A percentile compares a stretch with the other conserved stretches of the same genome.
Evolutionary conservation across 2,329 filamentous ascomycete species (phyloP).

Genomic region (Leptographium wingfieldii): DNA sequence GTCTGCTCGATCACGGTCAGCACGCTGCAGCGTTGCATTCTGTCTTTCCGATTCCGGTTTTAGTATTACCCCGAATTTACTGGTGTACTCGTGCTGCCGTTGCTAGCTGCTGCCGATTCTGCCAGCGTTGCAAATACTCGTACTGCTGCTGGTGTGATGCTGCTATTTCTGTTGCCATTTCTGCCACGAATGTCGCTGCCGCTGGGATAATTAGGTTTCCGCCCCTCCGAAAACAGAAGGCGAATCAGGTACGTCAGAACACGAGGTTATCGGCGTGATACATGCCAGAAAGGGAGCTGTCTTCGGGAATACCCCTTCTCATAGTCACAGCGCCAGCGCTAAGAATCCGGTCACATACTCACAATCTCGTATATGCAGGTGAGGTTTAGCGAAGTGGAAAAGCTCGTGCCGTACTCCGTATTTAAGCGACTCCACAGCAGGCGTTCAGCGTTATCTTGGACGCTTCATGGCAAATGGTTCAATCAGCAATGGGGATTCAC

Average conservation of each 20-base stretch:
- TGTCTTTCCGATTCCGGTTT: not conserved
- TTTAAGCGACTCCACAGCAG: not conserved
- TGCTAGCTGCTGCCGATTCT: not conserved
- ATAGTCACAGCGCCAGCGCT: not conserved
- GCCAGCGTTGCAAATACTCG: not conserved
- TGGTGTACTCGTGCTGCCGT: not conserved
- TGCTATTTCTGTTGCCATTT: not conserved
- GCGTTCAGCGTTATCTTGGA: too few relatives aligned
- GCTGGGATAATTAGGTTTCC: not conserved
- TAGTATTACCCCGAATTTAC: not conserved
- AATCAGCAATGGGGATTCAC: too few relatives aligned
- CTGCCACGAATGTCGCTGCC: not conserved
- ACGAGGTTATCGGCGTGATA: not conserved
- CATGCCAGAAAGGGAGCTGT: not conserved
- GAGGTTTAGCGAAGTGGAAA: not conserved
- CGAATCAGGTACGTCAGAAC: not conserved
- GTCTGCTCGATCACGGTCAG: not conserved
- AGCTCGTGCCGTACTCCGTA: not conserved
- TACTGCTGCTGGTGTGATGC: not conserved
- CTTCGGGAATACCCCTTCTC: not conserved
- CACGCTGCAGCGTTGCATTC: not conserved
- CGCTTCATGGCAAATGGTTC: too few relatives aligned
- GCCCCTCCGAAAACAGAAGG: not conserved
- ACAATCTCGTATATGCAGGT: not conserved
- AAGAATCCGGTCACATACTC: not conserved